phyloP scores from a whole-genome alignment of 192 early-diverging fungal species.

The Gigaspora rosea region DNA sequence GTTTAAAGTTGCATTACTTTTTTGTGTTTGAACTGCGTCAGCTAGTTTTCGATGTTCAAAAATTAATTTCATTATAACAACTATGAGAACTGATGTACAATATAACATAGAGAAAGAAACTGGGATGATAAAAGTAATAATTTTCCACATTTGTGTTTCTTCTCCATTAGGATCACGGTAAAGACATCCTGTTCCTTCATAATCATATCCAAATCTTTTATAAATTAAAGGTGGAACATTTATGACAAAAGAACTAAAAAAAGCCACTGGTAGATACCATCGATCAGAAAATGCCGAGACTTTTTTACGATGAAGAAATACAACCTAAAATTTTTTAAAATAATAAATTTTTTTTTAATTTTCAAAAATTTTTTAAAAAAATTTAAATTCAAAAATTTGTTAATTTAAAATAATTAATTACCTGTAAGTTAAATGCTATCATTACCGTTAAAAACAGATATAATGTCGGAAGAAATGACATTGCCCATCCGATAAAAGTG shows the following conservation, averaged over 20 bases:
- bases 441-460: conserved; percentile 20
- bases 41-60: conserved; percentile 19
- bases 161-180: background rate
- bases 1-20: background rate
- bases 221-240: conserved; percentile 13
- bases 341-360: background rate
- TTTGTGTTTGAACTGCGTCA: background rate
- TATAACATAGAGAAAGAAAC: conserved; percentile 11
- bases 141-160: background rate
- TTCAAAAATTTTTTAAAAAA: background rate
- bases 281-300: conserved; percentile 19
- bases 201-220: conserved; percentile 12
- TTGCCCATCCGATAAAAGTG: background rate
- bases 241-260: background rate
- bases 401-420: background rate
- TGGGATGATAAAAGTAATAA: conserved; percentile 10
- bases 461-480: conserved; percentile 17
- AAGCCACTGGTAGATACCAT: conserved; percentile 10
- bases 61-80: conserved; percentile 10
- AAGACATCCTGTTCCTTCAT: background rate
- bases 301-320: conserved; percentile 24
- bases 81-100: background rate
- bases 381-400: background rate
- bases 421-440: conserved; percentile 27
- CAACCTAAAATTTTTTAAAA: background rate